Evolutionary conservation across 2,329 filamentous ascomycete genomes (phyloP), one percentile per base, ranked within the genome.

Genomic region (Orbilia oligospora): DNA sequence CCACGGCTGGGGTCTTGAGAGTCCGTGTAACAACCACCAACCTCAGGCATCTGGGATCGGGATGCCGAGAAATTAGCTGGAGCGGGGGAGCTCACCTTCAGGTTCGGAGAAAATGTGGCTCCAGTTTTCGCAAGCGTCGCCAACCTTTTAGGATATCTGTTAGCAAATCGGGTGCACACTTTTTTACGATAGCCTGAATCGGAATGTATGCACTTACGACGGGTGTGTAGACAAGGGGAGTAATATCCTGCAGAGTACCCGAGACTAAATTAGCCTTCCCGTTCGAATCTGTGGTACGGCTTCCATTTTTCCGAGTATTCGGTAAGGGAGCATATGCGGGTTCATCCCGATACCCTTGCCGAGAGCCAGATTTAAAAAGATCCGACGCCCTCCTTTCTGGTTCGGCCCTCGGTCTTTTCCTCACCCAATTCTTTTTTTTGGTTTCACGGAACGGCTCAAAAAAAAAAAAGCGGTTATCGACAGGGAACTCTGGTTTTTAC

Each of bases 51-150:
- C 70, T 61, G 61, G 63, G 71, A 22, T 77, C 73, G 73, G 75
- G 61, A 78, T 78, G 75, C 75, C 75, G 75, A 78, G 55, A 56
- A 24, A 24, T 56, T 44, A 10, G 22, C 12, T 20, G 53, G 22
- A 41, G 27, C 18, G 22, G 67, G 73, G 56, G 67, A 67, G 61
- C 73, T 77, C 66, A 78, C 92, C 94, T 88, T 98, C 96, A 22
- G 96, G 94, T 81, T 94, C 92, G 78, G 94, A 97, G 87, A 97
- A 98, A 82, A 98, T 90, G 83, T 95, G 93, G 46, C 94, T 97
- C 90, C 97, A 99, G 86, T 95, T 92, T 84, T 97, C 88, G 87
- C 96, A 99, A 81, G 97, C 96, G 84, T 98, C 95, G 83, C 96
- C 96, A 82, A 99, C 75, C 75, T 78, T 67, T 41, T 27, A 14